phyloP scores from a whole-genome alignment of 768 basidiomycete species.

The Termitomyces sp. region DNA sequence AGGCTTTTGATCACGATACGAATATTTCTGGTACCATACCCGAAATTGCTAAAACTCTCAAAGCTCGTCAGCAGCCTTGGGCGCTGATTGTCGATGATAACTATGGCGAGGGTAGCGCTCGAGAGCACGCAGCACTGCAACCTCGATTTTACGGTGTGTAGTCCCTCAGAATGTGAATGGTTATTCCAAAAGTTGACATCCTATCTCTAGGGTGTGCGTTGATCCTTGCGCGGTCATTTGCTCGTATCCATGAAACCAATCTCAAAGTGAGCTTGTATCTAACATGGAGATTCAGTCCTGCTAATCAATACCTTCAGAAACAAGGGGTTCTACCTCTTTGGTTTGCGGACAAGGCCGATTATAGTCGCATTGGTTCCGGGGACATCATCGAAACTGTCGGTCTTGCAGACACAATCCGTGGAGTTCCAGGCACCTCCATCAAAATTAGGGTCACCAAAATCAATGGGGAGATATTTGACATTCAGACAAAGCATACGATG shows the following conservation, averaged over 20 bases:
- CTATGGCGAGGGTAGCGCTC: constrained; percentile 96
- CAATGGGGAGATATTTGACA: constrained; percentile 58
- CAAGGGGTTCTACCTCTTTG: constrained; percentile 97
- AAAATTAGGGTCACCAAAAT: constrained; percentile 65
- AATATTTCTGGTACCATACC: constrained; percentile 79
- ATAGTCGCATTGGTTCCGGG: constrained; percentile 76
- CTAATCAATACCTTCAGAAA: constrained; percentile 54
- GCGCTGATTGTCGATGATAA: constrained; percentile 94
- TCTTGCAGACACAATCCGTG: constrained; percentile 62
- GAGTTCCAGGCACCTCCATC: constrained; percentile 42
- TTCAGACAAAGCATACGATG: constrained; percentile 85
- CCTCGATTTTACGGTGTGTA: constrained; percentile 84
- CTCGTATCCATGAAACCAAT: constrained; percentile 98
- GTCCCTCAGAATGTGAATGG: not conserved
- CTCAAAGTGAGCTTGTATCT: constrained; percentile 59
- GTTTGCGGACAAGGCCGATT: constrained; percentile 85
- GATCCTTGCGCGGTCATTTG: constrained; percentile 92
- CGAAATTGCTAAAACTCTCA: constrained; percentile 84
- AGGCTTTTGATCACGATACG: constrained; percentile 77
- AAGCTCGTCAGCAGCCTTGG: constrained; percentile 83
- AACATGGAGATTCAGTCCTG: not conserved
- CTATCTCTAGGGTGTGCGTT: constrained; percentile 63
- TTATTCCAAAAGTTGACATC: constrained; percentile 2
- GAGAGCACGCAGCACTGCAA: constrained; percentile 96
- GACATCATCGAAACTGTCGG: constrained; percentile 84